phyloP scores from a whole-genome alignment of 2,329 filamentous ascomycete species.

The Talaromyces sp. region DNA sequence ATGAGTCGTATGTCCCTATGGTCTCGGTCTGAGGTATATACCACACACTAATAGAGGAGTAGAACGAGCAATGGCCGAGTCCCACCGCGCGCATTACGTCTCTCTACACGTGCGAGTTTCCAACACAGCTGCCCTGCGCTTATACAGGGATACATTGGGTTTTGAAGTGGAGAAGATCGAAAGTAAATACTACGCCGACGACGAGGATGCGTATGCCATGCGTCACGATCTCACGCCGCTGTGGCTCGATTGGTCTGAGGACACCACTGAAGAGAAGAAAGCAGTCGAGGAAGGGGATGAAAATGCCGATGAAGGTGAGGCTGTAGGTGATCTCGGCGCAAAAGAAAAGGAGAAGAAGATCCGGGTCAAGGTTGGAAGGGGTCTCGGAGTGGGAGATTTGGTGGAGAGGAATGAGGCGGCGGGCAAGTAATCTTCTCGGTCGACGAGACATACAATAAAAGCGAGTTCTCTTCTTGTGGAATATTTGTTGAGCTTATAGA shows the following conservation, averaged over 20 bases:
- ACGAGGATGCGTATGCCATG: constrained; percentile 95
- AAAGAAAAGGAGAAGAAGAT: constrained; percentile 60
- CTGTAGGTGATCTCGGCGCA: constrained; percentile 63
- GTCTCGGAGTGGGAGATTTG: constrained; percentile 67
- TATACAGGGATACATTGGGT: constrained; percentile 88
- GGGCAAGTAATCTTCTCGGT: constrained; percentile 8
- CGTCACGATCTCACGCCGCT: constrained; percentile 67
- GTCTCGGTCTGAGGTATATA: not conserved
- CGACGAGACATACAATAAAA: not conserved
- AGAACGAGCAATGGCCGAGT: constrained; percentile 97
- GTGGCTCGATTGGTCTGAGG: constrained; percentile 48
- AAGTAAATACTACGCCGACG: constrained; percentile 72
- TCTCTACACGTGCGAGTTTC: constrained; percentile 92
- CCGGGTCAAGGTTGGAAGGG: constrained; percentile 80
- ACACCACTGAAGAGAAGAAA: constrained; percentile 38
- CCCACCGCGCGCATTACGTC: constrained; percentile 86
- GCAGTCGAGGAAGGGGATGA: constrained; percentile 22
- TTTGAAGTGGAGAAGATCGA: constrained; percentile 75
- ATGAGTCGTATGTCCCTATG: constrained; percentile 71
- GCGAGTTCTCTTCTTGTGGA: not conserved
- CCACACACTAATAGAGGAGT: constrained; percentile 2
- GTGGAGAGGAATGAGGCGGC: constrained; percentile 47
- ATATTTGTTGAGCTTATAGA: not conserved
- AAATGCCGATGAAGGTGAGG: constrained; percentile 62
- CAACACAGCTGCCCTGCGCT: constrained; percentile 83